Conservation (phyloP, 257 asterid species). For the Solanum sparsipilum region DNA sequence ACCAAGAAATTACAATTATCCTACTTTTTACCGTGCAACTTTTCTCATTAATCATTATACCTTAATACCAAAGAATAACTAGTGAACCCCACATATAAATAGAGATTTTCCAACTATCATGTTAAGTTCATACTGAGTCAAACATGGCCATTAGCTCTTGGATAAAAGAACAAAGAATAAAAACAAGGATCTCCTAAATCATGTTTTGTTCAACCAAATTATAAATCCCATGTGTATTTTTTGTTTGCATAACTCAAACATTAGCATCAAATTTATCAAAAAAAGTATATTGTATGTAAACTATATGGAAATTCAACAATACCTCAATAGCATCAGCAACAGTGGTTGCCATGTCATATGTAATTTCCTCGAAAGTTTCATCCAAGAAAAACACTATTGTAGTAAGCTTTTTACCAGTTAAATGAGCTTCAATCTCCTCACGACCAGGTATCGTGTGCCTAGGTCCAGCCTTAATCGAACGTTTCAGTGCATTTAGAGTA, state of each 20-base stretch:
- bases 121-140: neutral
- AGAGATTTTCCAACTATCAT: neutral
- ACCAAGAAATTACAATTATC: neutral
- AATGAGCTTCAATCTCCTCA: constrained; percentile 92
- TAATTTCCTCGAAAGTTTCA: constrained; percentile 95
- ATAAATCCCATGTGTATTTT: neutral
- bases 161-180: neutral
- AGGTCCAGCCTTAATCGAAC: constrained; percentile 91
- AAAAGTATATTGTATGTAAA: neutral
- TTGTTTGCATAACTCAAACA: neutral
- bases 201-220: neutral
- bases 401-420: constrained; percentile 89
- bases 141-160: neutral
- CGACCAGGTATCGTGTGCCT: constrained; percentile 82
- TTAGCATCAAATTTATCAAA: neutral
- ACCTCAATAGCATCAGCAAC: constrained; percentile 98
- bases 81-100: neutral
- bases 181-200: neutral
- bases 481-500: constrained; percentile 77
- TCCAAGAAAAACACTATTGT: constrained; percentile 95
- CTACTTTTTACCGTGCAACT: neutral
- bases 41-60: neutral
- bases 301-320: constrained; percentile 13
- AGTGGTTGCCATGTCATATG: constrained; percentile 94
- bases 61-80: neutral